These are phyloP conservation scores for Rhodosporidiobolus sp. DNA, from an alignment of 768 basidiomycete species.

Conservation along the genomic window DNA sequence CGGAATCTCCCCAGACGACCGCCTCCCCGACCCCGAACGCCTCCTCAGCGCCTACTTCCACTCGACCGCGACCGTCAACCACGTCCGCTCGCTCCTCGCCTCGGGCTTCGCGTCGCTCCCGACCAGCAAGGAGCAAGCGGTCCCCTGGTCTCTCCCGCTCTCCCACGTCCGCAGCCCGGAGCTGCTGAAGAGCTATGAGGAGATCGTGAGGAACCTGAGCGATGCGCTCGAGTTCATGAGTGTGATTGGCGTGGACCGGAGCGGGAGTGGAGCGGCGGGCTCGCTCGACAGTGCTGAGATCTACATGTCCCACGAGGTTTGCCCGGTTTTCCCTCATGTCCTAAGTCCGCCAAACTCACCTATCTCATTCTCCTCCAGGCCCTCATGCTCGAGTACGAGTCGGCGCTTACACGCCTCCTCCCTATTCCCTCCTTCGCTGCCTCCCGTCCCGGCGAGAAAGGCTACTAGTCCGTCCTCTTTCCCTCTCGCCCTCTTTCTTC, in stretches of 20 bases:
- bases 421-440: conserved; percentile 33
- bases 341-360: background rate
- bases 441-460: background rate
- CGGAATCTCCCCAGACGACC: conserved; percentile 69
- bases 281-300: conserved; percentile 87
- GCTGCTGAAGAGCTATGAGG: conserved; percentile 70
- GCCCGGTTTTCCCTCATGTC: background rate
- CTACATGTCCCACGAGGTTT: conserved; percentile 67
- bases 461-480: conserved; percentile 19
- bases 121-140: conserved; percentile 45
- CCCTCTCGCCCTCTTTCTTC: background rate
- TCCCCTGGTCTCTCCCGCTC: conserved; percentile 64
- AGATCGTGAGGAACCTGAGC: conserved; percentile 74
- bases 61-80: conserved; percentile 87
- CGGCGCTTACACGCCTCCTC: conserved; percentile 70
- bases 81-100: conserved; percentile 78
- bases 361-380: conserved; percentile 62
- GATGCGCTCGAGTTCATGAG: conserved; percentile 91
- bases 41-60: conserved; percentile 95
- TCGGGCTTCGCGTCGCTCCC: conserved; percentile 82
- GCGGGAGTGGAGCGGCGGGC: conserved; percentile 64
- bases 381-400: conserved; percentile 85
- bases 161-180: conserved; percentile 81
- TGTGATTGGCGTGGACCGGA: conserved; percentile 73
- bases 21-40: conserved; percentile 84